phyloP scores from a whole-genome alignment of 768 basidiomycete species.

The Pleurotus eryngii region DNA sequence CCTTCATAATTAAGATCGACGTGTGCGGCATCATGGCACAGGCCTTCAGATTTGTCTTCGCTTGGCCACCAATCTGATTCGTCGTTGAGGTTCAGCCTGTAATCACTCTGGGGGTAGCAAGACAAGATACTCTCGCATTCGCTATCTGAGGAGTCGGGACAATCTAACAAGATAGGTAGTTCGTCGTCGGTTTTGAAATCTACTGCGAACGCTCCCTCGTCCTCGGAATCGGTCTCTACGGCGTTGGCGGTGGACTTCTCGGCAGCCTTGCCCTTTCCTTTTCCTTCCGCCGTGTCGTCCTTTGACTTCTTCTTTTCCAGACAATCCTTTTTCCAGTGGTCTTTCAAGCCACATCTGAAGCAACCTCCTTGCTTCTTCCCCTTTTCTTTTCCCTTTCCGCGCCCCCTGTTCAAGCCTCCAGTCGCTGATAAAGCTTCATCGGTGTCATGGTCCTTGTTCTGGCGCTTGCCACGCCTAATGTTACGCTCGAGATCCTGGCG shows the following conservation, averaged over 20 bases:
- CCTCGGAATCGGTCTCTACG: slow-evolving; percentile 12
- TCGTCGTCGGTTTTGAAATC: neutral
- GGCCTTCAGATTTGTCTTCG: neutral
- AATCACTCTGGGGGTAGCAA: too few species aligned
- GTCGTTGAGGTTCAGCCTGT: neutral
- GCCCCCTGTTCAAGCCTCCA: neutral
- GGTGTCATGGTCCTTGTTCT: neutral
- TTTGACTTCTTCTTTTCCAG: neutral
- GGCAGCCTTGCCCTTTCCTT: neutral
- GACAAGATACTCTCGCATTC: neutral
- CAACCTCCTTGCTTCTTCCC: slow-evolving; percentile 10
- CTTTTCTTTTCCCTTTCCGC: neutral
- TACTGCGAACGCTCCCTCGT: neutral
- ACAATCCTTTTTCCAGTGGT: slow-evolving; percentile 19
- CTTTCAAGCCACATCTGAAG: slow-evolving; percentile 25
- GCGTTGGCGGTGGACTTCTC: slow-evolving; percentile 7
- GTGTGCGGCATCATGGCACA: too few species aligned
- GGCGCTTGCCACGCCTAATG: too few species aligned
- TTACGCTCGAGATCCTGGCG: neutral
- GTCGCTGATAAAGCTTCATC: neutral
- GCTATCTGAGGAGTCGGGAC: neutral
- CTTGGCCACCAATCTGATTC: neutral
- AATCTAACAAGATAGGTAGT: neutral
- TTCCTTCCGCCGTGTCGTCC: neutral
- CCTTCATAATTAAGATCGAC: too few species aligned